Percentiles rank a stretch among this genome's conserved stretches.
Conservation (phyloP, 169 alveolate genomes). For the Babesia bovis region DNA sequence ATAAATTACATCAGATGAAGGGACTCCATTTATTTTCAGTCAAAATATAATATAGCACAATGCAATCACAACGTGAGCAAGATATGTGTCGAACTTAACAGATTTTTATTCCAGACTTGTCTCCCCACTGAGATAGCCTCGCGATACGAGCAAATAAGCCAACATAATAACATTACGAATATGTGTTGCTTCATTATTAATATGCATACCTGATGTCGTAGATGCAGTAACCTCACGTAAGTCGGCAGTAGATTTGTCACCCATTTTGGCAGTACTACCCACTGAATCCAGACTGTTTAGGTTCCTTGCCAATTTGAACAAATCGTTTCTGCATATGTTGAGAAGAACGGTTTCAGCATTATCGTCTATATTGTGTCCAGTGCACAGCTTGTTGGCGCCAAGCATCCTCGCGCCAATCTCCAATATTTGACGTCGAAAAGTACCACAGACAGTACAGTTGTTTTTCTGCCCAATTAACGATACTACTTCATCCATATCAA, state of each 20-base stretch:
- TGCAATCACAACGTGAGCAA: too few relatives aligned
- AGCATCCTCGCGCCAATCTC: constrained; percentile 93
- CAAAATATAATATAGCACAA: too few relatives aligned
- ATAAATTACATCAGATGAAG: too few relatives aligned
- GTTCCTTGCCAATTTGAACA: constrained; percentile 88
- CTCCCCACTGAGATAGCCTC: too few relatives aligned
- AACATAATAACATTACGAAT: too few relatives aligned
- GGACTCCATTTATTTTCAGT: too few relatives aligned
- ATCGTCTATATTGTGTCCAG: constrained; percentile 99
- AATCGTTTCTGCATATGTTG: constrained; percentile 95
- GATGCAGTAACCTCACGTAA: neutral
- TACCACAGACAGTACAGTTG: constrained; percentile 97
- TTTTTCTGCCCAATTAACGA: constrained; percentile 86
- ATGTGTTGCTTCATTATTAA: neutral
- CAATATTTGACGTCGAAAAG: constrained; percentile 94
- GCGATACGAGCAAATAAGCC: too few relatives aligned
- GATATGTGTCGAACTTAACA: too few relatives aligned
- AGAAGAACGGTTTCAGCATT: constrained; percentile 95
- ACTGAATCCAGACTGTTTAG: constrained; percentile 76
- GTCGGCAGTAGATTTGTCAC: too few relatives aligned
- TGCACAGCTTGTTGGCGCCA: constrained; percentile 89
- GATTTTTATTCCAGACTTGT: too few relatives aligned
- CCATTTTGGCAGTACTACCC: constrained; percentile 3
- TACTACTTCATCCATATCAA: constrained; percentile 97
- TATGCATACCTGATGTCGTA: neutral